Evolutionary conservation across 1,284 basidiomycete genomes (phyloP).

Genomic region (Trichosporon sp.): DNA sequence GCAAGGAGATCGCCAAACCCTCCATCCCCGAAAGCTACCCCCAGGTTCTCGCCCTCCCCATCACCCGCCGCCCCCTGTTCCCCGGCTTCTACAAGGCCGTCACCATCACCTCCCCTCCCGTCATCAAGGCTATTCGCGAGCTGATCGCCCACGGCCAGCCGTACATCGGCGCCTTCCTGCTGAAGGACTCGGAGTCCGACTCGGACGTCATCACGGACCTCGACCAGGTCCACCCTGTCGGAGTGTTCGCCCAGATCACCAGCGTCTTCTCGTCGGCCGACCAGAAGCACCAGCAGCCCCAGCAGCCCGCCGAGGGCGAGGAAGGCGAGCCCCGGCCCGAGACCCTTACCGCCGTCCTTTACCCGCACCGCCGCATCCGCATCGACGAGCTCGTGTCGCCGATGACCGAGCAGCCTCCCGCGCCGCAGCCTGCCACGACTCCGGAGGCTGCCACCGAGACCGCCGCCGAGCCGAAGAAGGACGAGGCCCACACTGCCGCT

Average conservation of each 20-base stretch:
- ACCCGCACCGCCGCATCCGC: constrained; percentile 87
- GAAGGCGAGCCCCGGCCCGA: constrained; percentile 54
- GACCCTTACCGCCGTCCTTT: constrained; percentile 87
- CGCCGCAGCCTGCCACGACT: background rate
- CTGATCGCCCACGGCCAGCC: constrained; percentile 96
- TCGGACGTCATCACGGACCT: constrained; percentile 87
- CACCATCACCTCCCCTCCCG: constrained; percentile 80
- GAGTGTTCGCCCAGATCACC: constrained; percentile 97
- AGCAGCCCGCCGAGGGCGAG: constrained; percentile 57
- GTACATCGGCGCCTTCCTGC: constrained; percentile 93
- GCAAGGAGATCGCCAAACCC: constrained; percentile 58
- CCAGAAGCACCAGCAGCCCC: constrained; percentile 41
- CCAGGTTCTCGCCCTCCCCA: constrained; percentile 90
- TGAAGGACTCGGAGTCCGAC: constrained; percentile 92
- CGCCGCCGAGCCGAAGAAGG: background rate
- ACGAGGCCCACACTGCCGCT: constrained; percentile 17
- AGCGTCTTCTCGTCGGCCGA: constrained; percentile 73
- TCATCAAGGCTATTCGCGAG: constrained; percentile 92
- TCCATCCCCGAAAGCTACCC: constrained; percentile 85
- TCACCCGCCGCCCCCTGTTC: constrained; percentile 91
- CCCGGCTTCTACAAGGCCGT: constrained; percentile 98
- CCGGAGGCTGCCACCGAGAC: constrained; percentile 4
- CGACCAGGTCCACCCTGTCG: constrained; percentile 84
- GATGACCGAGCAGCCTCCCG: constrained; percentile 13
- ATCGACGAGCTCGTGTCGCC: constrained; percentile 70